phyloP scores from a whole-genome alignment of 2,329 filamentous ascomycete species.

The Microdochium trichocladiopsis region DNA sequence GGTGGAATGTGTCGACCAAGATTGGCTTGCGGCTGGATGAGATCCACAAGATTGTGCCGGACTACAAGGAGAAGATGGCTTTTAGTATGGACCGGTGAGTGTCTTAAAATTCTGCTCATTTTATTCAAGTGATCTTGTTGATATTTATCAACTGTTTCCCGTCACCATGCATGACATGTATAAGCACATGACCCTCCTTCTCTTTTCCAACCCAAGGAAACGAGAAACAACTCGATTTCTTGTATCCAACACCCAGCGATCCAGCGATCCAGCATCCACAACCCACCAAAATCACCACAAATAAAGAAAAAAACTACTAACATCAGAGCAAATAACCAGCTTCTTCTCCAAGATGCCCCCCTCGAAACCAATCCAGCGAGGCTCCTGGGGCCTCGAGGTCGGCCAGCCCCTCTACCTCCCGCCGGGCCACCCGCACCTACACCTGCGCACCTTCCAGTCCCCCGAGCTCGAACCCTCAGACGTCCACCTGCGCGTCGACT shows the following conservation, averaged over 20 bases:
- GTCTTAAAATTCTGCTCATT: neutral
- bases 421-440: slow-evolving; percentile 57
- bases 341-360: slow-evolving; percentile 75
- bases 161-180: no score
- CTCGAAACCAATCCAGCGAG: slow-evolving; percentile 71
- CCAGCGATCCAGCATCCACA: no score
- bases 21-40: slow-evolving; percentile 62
- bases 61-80: slow-evolving; percentile 83
- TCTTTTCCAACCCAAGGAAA: neutral
- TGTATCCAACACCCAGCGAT: no score
- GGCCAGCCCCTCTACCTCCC: slow-evolving; percentile 71
- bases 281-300: no score
- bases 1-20: slow-evolving; percentile 72
- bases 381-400: slow-evolving; percentile 77
- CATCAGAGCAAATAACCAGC: slow-evolving; percentile 27
- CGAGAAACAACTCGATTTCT: no score
- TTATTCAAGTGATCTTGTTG: neutral
- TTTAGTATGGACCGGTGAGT: slow-evolving; percentile 76
- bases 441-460: slow-evolving; percentile 50
- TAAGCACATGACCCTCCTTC: neutral
- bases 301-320: no score
- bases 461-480: slow-evolving; percentile 48
- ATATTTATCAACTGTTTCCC: no score
- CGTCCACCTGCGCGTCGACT: slow-evolving; percentile 70
- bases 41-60: slow-evolving; percentile 70